These are phyloP conservation scores for Ogataea pilisensis DNA, from an alignment of 805 yeast species.

Conservation along the genomic window DNA sequence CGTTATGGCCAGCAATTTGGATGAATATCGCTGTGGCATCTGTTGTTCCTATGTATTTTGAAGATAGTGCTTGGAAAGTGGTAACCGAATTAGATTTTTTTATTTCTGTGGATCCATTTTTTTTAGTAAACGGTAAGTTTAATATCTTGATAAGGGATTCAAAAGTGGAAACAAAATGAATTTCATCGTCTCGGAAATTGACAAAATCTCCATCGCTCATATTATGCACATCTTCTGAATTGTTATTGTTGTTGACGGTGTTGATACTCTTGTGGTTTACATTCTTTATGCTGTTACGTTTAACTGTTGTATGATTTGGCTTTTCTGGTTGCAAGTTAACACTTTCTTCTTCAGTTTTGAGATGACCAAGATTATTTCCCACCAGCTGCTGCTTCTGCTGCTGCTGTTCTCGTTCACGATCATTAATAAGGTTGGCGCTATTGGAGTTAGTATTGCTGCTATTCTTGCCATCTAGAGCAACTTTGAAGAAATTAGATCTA, in stretches of 20 bases:
- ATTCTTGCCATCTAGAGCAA: constrained; percentile 1
- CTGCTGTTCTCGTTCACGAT: neutral
- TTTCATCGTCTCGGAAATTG: constrained; percentile 7
- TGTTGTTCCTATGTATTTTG: constrained; percentile 17
- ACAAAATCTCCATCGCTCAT: constrained; percentile 2
- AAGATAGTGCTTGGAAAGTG: constrained; percentile 18
- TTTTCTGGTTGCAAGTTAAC: too few species aligned
- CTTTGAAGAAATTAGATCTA: constrained; percentile 2
- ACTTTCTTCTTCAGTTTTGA: too few species aligned
- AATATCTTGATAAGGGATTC: constrained; percentile 16
- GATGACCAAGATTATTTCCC: too few species aligned
- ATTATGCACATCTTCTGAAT: neutral
- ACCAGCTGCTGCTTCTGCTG: neutral
- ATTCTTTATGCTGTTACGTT: neutral
- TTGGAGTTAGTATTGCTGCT: too few species aligned
- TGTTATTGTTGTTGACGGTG: neutral
- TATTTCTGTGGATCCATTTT: constrained; percentile 16
- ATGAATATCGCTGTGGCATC: constrained; percentile 20
- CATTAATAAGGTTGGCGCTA: too few species aligned
- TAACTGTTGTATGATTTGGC: neutral
- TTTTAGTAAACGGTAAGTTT: constrained; percentile 14
- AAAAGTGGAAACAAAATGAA: constrained; percentile 15
- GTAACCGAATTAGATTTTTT: constrained; percentile 20
- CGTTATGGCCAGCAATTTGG: constrained; percentile 10
- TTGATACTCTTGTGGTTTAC: neutral